phyloP scores from a whole-genome alignment of 2,329 filamentous ascomycete species.

The Eutypa lata region DNA sequence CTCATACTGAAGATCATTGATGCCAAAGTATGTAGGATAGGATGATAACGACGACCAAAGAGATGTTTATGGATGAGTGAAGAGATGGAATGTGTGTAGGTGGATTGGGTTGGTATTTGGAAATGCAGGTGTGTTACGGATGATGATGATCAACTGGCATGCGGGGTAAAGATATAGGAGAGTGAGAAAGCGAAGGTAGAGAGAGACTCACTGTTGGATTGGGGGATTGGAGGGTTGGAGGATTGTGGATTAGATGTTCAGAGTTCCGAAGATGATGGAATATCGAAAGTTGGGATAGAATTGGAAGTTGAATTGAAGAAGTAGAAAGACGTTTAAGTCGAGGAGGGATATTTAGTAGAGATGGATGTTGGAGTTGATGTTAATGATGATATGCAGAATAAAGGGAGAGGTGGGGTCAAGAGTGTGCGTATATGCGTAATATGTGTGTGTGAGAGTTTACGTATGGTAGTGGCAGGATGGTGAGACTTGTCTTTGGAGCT shows the following conservation, averaged over 20 bases:
- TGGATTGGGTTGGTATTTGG: no score
- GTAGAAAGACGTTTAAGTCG: neutral
- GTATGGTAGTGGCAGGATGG: no score
- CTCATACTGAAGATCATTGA: no score
- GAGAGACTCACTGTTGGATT: conserved; percentile 3
- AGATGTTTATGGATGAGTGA: no score
- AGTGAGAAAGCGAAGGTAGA: neutral
- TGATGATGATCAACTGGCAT: neutral
- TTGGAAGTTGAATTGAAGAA: neutral
- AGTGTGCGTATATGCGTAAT: no score
- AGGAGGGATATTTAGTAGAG: conserved; percentile 1
- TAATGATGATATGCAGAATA: conserved; percentile 1
- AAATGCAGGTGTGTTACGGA: neutral
- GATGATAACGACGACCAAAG: no score
- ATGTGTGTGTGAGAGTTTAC: no score
- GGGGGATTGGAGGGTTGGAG: neutral
- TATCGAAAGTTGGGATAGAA: neutral
- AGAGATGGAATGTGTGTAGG: no score
- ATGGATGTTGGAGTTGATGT: conserved; percentile 1
- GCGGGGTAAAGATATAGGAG: neutral
- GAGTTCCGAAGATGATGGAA: neutral
- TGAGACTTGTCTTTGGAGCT: no score
- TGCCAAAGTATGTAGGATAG: no score
- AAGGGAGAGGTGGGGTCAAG: conserved; percentile 4
- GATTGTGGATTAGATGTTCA: neutral